Evolutionary conservation across 73 alveolate species (phyloP).

Genomic region (Halteria grandinella): DNA sequence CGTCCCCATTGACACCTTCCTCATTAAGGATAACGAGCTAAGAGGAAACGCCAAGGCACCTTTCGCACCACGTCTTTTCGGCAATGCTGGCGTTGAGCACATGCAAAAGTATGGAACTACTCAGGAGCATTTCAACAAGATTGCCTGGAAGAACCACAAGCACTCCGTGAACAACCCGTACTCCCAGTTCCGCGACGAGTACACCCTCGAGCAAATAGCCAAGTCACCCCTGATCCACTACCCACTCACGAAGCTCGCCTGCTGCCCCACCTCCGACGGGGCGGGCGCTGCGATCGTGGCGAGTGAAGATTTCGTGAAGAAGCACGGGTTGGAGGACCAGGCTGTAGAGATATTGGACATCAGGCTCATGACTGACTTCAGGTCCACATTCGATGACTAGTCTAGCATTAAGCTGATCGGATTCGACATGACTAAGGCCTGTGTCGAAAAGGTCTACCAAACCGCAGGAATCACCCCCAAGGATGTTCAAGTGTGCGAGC

Average conservation of each 20-base stretch:
- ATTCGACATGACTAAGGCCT: conserved; percentile 77
- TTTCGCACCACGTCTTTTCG: conserved; percentile 83
- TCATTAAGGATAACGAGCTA: conserved; percentile 62
- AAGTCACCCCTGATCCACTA: conserved; percentile 71
- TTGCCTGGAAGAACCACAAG: conserved; percentile 86
- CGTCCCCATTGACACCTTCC: conserved; percentile 72
- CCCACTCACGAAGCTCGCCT: conserved; percentile 81
- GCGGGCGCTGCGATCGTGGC: conserved; percentile 86
- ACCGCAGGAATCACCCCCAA: conserved; percentile 75
- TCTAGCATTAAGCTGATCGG: conserved; percentile 83
- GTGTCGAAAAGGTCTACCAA: conserved; percentile 74
- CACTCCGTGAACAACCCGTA: conserved; percentile 88
- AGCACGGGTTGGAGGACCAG: conserved; percentile 75
- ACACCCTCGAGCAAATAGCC: conserved; percentile 82
- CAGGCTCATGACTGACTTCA: conserved; percentile 74
- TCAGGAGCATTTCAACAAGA: conserved; percentile 82
- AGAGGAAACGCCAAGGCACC: conserved; percentile 77
- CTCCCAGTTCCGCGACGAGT: conserved; percentile 81
- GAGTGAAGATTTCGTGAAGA: conserved; percentile 73
- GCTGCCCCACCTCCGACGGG: conserved; percentile 94
- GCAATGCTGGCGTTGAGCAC: conserved; percentile 91
- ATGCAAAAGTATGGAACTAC: conserved; percentile 86
- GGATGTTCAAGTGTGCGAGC: conserved; percentile 78
- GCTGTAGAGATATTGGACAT: conserved; percentile 85
- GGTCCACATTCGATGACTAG: conserved; percentile 69